Percentiles rank a stretch among this genome's conserved stretches.
Evolutionary conservation across 441 rosid species (phyloP).

Genomic region (Pelargonium cotyledonis): DNA sequence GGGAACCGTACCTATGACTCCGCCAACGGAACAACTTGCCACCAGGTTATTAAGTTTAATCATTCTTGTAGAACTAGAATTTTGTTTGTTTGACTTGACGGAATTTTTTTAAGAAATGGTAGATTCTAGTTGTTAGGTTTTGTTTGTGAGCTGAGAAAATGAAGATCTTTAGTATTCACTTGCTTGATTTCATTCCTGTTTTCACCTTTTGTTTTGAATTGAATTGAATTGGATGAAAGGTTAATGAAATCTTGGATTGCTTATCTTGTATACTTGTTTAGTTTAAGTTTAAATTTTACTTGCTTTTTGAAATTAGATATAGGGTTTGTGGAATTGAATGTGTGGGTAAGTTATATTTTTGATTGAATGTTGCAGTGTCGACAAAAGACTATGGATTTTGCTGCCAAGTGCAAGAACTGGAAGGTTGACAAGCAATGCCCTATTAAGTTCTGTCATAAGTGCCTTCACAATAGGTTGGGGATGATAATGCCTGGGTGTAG

Average conservation of each 20-base stretch:
- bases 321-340: no score
- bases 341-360: background rate
- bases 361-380: constrained; percentile 28
- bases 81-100: background rate
- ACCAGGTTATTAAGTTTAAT: background rate
- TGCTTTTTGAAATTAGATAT: no score
- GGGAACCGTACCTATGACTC: background rate
- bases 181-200: background rate
- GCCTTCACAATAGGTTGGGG: constrained; percentile 32
- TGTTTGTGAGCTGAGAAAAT: background rate
- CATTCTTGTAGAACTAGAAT: background rate
- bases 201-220: background rate
- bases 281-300: no score
- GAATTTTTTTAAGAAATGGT: background rate
- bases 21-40: background rate
- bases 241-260: background rate
- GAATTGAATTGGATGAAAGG: background rate
- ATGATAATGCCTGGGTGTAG: background rate
- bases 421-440: constrained; percentile 23
- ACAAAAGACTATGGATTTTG: constrained; percentile 35
- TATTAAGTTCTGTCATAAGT: constrained; percentile 32
- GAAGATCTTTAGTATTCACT: background rate
- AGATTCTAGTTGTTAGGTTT: background rate
- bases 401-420: constrained; percentile 28
- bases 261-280: no score